Evolutionary conservation across 2,329 filamentous ascomycete genomes (phyloP), one percentile per base, ranked within the genome.

Genomic region (Paraconiothyrium brasiliense): DNA sequence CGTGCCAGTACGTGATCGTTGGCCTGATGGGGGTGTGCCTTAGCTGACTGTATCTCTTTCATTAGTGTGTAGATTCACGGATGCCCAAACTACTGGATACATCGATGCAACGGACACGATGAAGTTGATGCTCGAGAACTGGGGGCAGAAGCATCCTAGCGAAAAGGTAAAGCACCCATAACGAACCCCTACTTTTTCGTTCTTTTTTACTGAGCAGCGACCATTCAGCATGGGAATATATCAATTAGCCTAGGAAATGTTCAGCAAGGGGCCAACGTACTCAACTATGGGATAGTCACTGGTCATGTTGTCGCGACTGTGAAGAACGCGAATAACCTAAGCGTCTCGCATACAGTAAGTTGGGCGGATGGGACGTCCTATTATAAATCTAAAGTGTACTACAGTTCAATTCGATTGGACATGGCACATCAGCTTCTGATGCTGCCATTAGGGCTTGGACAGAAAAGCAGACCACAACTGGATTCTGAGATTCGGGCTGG

Each of bases 101-200:
- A 37, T 58, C 13, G 56, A 58, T 46, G 39, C 39, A 16, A 52
- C 56, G 20, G 20, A 58, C 24, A 51, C 47, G 4, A 51, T 58
- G 34, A 58, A 58, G 13, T 27, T 58, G 24, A 58, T 52, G 56
- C 30, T 46, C 10, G 56, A 58, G n/a, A 58, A 58, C 24, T 58
- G 56, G 24, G 34, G 37, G 6, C 35, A 58, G 24, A 52, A 58
- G n/a, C 35, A 20, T 16, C 34, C 22, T n/a, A 34, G n/a, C 32
- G 34, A 37, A 6, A 24, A 57, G 34, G 54, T 57, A 39, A 22
- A 11, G 20, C 16, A 16, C 44, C 20, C n/a, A 22, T 30, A 30
- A 30, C 6, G 16, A 35, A 6, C 4, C 11, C 11, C 14, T 44
- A 54, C 10, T 14, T 54, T n/a, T 20, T 9, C n/a, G 24, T 8